A percentile compares a stretch with the other conserved stretches of the same genome.
phyloP scores from a whole-genome alignment of 176 grass and related monocot genomes.

The Aegilops speltoides region DNA sequence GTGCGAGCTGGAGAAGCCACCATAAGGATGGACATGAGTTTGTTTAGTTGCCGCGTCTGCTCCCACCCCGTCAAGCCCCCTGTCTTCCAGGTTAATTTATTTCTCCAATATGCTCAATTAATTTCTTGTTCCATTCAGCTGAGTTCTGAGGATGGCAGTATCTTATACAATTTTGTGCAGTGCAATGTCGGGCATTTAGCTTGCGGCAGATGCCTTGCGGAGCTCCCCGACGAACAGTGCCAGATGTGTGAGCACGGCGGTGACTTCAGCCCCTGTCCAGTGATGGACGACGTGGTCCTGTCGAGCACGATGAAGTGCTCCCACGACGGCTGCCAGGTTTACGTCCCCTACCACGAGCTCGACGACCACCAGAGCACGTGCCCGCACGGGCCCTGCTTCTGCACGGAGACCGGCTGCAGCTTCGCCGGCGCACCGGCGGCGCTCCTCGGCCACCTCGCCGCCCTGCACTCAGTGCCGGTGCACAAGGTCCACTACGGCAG shows the following conservation, averaged over 20 bases:
- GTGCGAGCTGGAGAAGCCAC: not conserved
- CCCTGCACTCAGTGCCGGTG: not conserved
- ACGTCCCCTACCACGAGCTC: not conserved
- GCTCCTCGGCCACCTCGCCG: not conserved
- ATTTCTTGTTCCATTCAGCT: not conserved
- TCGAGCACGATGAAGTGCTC: not conserved
- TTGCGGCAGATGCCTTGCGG: not conserved
- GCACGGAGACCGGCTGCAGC: too few relatives aligned
- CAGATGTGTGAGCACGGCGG: not conserved
- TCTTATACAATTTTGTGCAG: not conserved
- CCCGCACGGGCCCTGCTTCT: not conserved
- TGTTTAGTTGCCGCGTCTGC: conserved; percentile 6
- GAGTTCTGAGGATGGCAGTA: not conserved
- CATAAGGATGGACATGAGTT: not conserved
- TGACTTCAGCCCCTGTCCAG: not conserved
- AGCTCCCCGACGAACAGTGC: not conserved
- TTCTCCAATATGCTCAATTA: not conserved
- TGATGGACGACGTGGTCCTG: not conserved
- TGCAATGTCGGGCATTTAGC: conserved; percentile 28
- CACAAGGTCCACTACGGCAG: not conserved
- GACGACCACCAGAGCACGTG: not conserved
- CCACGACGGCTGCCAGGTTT: not conserved
- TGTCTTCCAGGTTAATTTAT: not conserved
- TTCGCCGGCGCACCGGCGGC: not conserved
- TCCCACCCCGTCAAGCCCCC: not conserved